Evolutionary conservation across 1,284 basidiomycete species (phyloP), one percentile per base, ranked within the genome.

Genomic region (Pseudozyma sp.): DNA sequence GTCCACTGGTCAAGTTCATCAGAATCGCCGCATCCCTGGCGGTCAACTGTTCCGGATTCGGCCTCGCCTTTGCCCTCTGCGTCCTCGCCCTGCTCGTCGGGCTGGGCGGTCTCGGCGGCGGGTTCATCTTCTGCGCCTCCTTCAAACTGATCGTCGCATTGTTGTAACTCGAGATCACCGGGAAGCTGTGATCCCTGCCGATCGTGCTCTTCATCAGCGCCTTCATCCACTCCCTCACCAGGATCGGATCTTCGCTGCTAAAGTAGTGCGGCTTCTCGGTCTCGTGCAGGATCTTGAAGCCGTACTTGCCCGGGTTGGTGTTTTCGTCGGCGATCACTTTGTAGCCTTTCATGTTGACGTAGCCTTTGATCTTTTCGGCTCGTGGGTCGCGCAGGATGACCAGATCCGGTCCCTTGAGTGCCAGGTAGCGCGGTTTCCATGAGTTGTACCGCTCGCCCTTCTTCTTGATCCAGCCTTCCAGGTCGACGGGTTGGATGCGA

Each of bases 161-260:
- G 84, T 97, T 97, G 87, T 94, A 95, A 2, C 94, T 97, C 7
- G 95, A 97, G 29, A 97, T 91, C 57, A 99, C 95, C 29, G 95
- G 93, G 74, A 81, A 75, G 40, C 61, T 75, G 51, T 77, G 70
- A 56, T 84, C 82, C 59, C 97, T 87, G 16, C 90, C 92, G 80
- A 99, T 99, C 5, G 96, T 98, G 3, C 94, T 92, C 86, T 99
- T 99, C 93, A 98, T 97, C 78, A 99, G 89, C 10, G 94, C 93
- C 87, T 99, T 99, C 96, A 99, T 99, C 97, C 97, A 99, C 75
- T 94, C 94, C 13, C 97, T 89, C 49, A 97, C 88, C 40, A 90
- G 85, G 5, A 86, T 84, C 83, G 94, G 92, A 82, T 98, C 94
- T 39, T 94, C 92, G 0, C 92, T 92, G 72, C 92, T 92, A 86